Percentiles rank a stretch among this genome's conserved stretches.
Conservation (phyloP, 805 yeast species). For the Schwanniomyces pseudopolymorphus region DNA sequence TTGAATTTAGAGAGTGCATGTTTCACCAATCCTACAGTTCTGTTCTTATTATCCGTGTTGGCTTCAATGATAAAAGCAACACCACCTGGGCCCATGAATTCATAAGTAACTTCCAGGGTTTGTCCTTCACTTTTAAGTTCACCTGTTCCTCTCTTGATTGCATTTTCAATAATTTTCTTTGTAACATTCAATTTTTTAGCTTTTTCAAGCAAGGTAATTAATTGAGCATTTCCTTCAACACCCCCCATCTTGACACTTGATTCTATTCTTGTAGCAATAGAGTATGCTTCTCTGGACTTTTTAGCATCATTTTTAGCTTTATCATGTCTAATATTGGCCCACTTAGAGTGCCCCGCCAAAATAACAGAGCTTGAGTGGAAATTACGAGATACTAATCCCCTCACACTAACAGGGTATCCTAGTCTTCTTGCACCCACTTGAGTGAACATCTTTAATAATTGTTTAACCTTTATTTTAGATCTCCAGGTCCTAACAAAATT, state of each 20-base stretch:
- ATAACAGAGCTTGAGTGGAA: conserved; percentile 15
- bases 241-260: conserved; percentile 74
- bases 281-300: conserved; percentile 65
- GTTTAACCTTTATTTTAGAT: neutral
- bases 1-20: conserved; percentile 70
- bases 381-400: neutral
- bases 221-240: conserved; percentile 60
- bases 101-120: conserved; percentile 60
- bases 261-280: conserved; percentile 70
- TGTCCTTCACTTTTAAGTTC: conserved; percentile 52
- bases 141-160: conserved; percentile 82
- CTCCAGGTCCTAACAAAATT: neutral
- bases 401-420: neutral
- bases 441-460: neutral
- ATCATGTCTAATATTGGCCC: conserved; percentile 94
- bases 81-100: conserved; percentile 92
- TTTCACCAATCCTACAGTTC: conserved; percentile 76
- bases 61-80: conserved; percentile 85
- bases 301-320: conserved; percentile 90
- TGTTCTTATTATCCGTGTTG: conserved; percentile 80
- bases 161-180: conserved; percentile 83
- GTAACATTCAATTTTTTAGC: conserved; percentile 77
- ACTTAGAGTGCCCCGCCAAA: conserved; percentile 85
- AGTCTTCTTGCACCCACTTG: neutral
- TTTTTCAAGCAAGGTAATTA: conserved; percentile 71